A percentile compares a stretch with the other conserved stretches of the same genome.
Conservation (phyloP, 441 rosid species). For the Melastoma candidum region DNA sequence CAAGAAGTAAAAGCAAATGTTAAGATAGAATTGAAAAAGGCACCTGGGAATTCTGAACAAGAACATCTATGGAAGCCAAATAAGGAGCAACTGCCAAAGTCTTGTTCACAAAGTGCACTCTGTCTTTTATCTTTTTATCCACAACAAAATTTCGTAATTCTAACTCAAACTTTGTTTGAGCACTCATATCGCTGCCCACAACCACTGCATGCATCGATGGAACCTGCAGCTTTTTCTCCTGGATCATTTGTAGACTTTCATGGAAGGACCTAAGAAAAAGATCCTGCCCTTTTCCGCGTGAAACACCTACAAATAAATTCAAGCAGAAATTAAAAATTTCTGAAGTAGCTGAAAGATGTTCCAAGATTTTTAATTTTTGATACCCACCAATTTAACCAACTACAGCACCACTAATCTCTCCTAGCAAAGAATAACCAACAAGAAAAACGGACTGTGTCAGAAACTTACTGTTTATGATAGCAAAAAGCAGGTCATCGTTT, state of each 20-base stretch:
- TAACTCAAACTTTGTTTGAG: slow-evolving; percentile 81
- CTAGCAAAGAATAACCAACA: not conserved
- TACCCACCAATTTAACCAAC: not conserved
- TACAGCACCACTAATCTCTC: no score
- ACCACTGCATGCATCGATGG: slow-evolving; percentile 79
- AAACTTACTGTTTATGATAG: slow-evolving; percentile 48
- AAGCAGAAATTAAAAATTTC: not conserved
- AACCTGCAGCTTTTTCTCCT: slow-evolving; percentile 47
- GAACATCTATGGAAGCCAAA: slow-evolving; percentile 83
- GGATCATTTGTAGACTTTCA: slow-evolving; percentile 60
- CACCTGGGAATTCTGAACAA: slow-evolving; percentile 90
- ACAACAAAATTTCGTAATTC: slow-evolving; percentile 61
- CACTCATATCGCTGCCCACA: slow-evolving; percentile 86
- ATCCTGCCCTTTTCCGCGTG: slow-evolving; percentile 89
- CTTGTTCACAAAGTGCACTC: slow-evolving; percentile 81
- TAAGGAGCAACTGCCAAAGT: slow-evolving; percentile 77
- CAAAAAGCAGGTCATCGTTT: slow-evolving; percentile 23
- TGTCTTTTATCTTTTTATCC: slow-evolving; percentile 51
- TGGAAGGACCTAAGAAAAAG: slow-evolving; percentile 63
- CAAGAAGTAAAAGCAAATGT: not conserved
- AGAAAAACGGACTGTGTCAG: not conserved
- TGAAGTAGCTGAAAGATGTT: not conserved
- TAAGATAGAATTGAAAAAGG: not conserved
- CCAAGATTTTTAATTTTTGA: not conserved
- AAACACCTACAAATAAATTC: slow-evolving; percentile 53